phyloP scores from a whole-genome alignment of 2,329 filamentous ascomycete genomes.

The Ophiosphaerella herpotricha region DNA sequence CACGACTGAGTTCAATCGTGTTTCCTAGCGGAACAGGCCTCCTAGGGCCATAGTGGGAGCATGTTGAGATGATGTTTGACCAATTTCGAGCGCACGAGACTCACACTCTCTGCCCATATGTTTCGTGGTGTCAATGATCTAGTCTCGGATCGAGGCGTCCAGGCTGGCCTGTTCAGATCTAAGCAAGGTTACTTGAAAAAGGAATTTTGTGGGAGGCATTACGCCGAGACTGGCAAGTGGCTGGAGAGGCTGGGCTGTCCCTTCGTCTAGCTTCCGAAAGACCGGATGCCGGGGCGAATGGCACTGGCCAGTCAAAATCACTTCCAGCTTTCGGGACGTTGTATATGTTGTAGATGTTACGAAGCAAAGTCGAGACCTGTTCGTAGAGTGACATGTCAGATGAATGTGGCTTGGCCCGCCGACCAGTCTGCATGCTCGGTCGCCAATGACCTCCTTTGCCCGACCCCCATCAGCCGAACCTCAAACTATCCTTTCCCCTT shows the following conservation, averaged over 20 bases:
- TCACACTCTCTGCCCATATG: neutral
- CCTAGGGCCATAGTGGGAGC: neutral
- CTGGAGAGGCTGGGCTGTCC: neutral
- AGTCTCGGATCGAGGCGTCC: neutral
- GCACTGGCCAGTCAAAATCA: too few species aligned
- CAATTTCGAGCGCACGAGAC: neutral
- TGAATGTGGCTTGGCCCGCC: neutral
- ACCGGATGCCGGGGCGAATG: too few species aligned
- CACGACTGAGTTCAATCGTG: neutral
- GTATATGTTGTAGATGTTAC: too few species aligned
- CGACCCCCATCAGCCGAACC: constrained; percentile 7
- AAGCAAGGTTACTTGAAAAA: neutral
- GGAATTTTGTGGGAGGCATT: neutral
- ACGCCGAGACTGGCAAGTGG: neutral
- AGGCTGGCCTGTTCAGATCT: constrained; percentile 1
- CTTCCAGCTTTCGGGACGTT: too few species aligned
- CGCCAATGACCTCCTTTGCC: constrained; percentile 10
- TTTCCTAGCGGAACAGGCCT: neutral
- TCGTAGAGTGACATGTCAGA: too few species aligned
- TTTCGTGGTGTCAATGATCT: neutral
- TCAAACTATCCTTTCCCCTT: constrained; percentile 21
- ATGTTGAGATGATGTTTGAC: neutral
- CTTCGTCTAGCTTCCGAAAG: neutral
- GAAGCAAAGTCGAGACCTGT: too few species aligned
- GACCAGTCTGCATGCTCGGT: neutral